Evolutionary conservation across 208 protist genomes (phyloP).

Genomic region (Trichomonas vaginalis): DNA sequence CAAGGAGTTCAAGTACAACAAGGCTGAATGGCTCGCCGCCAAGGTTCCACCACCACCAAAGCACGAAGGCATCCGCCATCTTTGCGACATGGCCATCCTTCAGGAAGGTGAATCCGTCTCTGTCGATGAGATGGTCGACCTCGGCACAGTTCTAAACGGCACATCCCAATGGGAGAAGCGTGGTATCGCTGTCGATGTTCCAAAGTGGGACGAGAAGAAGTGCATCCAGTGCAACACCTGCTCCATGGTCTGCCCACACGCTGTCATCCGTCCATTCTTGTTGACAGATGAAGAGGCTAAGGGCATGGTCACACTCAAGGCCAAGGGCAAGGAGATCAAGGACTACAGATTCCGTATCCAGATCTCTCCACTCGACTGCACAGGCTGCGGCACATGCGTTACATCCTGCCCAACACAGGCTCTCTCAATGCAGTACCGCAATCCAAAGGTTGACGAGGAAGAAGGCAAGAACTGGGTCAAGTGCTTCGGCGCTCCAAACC

Average conservation of each 20-base stretch:
- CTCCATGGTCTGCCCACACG: conserved; percentile 49
- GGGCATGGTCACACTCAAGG: conserved; percentile 21
- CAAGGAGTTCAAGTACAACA: no score
- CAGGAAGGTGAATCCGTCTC: background rate
- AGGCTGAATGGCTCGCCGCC: background rate
- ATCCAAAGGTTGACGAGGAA: background rate
- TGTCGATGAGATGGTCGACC: no score
- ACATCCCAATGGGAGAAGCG: conserved; percentile 45
- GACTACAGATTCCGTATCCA: conserved; percentile 42
- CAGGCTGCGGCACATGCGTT: conserved; percentile 49
- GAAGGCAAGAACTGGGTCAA: background rate
- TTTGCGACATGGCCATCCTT: background rate
- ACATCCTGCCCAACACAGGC: conserved; percentile 41
- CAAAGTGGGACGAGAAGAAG: conserved; percentile 44
- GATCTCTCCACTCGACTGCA: conserved; percentile 50
- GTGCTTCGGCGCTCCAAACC: background rate
- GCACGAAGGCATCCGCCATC: background rate
- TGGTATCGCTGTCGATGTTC: conserved; percentile 23
- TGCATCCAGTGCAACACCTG: conserved; percentile 56
- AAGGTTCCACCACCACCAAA: no score
- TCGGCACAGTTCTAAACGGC: background rate
- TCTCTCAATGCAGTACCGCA: conserved; percentile 34
- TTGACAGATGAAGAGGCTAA: conserved; percentile 11
- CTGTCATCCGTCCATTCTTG: conserved; percentile 51
- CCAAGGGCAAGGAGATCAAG: conserved; percentile 30